Base-by-base conservation (phyloP, 2,329 filamentous ascomycete genomes). In the Diplodia sapinea region DNA sequence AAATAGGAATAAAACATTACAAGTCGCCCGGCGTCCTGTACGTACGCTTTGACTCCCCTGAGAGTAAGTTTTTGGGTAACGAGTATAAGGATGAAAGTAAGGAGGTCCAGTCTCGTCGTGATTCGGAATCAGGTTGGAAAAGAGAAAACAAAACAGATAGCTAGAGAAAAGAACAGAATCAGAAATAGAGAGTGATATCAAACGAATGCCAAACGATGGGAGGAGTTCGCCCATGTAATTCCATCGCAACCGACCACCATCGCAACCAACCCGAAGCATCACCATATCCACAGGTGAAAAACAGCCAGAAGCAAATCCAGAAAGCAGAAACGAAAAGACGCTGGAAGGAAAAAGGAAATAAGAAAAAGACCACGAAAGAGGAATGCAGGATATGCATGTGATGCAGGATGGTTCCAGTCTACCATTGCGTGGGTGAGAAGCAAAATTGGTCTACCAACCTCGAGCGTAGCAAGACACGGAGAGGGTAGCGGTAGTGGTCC, bases 1-100 rank as follows among this genome's bases (percentile, higher is more conserved):
- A 62, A 51, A 23, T 17, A 55, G 9, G 33, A 50, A 65, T 40
- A 65, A 65, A 31, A 65, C 62, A 65, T 65, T 65, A 65, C 62
- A 65, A 65, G 62, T 55, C 62, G 62, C 62, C 59, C 62, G 51
- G 62, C 62, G 62, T 55, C 62, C 62, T 65, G 62, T 55, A 55
- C 49, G 33, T 54, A 54, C 51, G 62, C 62, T 54, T 51, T 23
- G 62, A 26, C 62, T 51, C 62, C 20, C 49, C 62, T 54, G 23
- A 26, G 36, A 50, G 47, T 64, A 52, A 47, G 36, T 12, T 31
- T 56, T 56, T 63, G 57, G 57, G 31, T 51, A 17, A 11, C 43
- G 33, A 55, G 50, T 17, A 50, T 23, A n/a, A 50, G 23, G 43
- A 38, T 31, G 61, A 65, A 47, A 65, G 20, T 23, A 33, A 63